Conservation (phyloP, 192 early-diverging fungal species). For the Rhizoclosmatium globosum region DNA sequence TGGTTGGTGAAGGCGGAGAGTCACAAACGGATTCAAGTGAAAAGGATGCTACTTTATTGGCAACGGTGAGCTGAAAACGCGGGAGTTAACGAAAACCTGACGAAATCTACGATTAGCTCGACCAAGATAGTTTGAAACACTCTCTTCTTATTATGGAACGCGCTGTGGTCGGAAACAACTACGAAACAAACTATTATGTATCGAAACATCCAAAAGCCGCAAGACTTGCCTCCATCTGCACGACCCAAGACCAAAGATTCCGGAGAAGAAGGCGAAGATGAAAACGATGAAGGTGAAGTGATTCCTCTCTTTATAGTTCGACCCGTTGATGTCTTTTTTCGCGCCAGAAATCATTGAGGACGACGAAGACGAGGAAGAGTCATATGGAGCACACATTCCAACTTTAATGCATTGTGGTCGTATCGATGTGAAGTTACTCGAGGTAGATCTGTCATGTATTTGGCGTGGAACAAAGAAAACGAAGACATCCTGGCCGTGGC, state of each 20-base stretch:
- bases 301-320: neutral
- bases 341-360: neutral
- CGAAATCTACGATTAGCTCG: conserved; percentile 36
- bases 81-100: no score
- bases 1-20: neutral
- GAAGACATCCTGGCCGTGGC: conserved; percentile 68
- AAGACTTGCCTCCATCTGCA: conserved; percentile 10
- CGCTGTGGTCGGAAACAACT: conserved; percentile 65
- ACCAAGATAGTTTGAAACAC: conserved; percentile 50
- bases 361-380: conserved; percentile 41
- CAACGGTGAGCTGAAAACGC: neutral
- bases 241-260: neutral
- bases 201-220: conserved; percentile 54
- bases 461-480: conserved; percentile 68
- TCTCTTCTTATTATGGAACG: conserved; percentile 60
- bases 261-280: conserved; percentile 17
- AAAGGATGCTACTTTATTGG: conserved; percentile 30
- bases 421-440: conserved; percentile 65
- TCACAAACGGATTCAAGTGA: conserved; percentile 3
- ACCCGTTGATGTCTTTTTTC: neutral
- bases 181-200: conserved; percentile 59
- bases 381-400: conserved; percentile 46
- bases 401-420: conserved; percentile 60
- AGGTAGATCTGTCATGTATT: conserved; percentile 55
- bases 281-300: neutral